Base-by-base conservation (phyloP, 371 early-diverging fungal genomes). In the Apophysomyces sp. region DNA sequence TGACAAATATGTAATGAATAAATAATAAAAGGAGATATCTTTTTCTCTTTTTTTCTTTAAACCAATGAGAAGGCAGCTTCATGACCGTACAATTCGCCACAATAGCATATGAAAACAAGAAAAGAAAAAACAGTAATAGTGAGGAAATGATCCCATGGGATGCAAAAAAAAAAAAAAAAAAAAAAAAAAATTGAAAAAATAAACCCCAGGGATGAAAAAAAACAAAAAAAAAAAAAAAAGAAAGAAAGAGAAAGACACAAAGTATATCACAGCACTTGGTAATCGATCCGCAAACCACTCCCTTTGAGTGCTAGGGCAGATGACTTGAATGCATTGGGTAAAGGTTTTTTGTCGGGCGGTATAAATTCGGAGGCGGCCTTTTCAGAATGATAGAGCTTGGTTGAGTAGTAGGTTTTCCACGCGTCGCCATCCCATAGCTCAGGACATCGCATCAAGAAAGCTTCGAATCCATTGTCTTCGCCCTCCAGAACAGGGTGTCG, bases 261-360 rank as follows among this genome's bases (percentile, higher is more conserved):
- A 18, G 9, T n/a, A 44, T 44, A 21, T 32, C 41, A 76, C 52
- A 70, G 66, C 12, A 76, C 67, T 61, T 72, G 71, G 36, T 77
- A 77, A 36, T 77, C 72, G 41, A 77, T 77, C 28, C 58, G 55
- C 44, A 77, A 39, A 3, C 70, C 72, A 54, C 70, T 74, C 30
- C 77, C 77, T 55, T 65, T 69, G 27, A 76, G 57, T 2, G 70
- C 74, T 18, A 77, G 60, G 29, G 74, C 68, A n/a, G 77, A 71
- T 2, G 77, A 55, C 51, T 70, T 73, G 58, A 77, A 77, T 28
- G 77, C 77, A 66, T 77, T 77, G 4, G 77, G 77, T 30, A 77
- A 56, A 7, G 71, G 57, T 44, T 77, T 77, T 41, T 64, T 65
- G 57, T 77, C 77, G 28, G 77, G 77, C 4, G 74, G 72, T 16